A percentile compares a stretch with the other conserved stretches of the same genome.
These are phyloP conservation scores for Tillandsia fasciculata DNA, from an alignment of 176 grass and related monocot species.

Conservation along the genomic window DNA sequence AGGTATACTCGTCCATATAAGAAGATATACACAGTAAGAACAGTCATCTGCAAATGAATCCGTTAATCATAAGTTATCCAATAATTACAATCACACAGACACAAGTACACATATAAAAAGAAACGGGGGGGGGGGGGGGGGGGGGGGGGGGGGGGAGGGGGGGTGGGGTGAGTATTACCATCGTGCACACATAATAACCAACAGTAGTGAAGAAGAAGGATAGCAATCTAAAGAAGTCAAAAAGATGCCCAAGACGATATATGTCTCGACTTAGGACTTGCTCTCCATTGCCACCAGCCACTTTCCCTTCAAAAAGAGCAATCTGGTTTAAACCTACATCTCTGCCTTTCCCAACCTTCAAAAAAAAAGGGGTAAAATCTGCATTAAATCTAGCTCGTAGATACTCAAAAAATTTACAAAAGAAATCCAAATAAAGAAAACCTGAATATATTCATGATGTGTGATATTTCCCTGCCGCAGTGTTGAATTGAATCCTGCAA, in stretches of 20 bases:
- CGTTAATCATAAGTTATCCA: neutral
- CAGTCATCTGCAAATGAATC: conserved; percentile 30
- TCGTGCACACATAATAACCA: conserved; percentile 93
- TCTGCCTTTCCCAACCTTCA: conserved; percentile 87
- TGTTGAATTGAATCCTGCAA: conserved; percentile 96
- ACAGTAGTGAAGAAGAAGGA: conserved; percentile 95
- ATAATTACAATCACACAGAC: conserved; percentile 3
- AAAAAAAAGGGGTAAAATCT: neutral
- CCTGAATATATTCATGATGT: conserved; percentile 99
- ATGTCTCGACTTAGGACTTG: conserved; percentile 94
- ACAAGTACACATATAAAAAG: neutral
- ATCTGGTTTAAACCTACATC: conserved; percentile 98
- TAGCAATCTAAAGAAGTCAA: conserved; percentile 98
- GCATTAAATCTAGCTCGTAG: neutral
- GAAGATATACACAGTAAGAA: conserved; percentile 44
- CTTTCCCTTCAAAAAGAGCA: conserved; percentile 93
- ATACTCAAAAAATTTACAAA: neutral
- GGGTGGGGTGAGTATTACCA: conserved; percentile 32
- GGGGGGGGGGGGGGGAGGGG: neutral
- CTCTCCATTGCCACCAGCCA: conserved; percentile 91
- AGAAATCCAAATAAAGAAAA: conserved; percentile 11
- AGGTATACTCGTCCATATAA: conserved; percentile 43
- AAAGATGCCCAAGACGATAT: conserved; percentile 82
- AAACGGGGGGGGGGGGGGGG: neutral
- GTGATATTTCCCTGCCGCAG: conserved; percentile 92